Evolutionary conservation across 345 rosid species (phyloP).

Genomic region (Euphorbia peplus): DNA sequence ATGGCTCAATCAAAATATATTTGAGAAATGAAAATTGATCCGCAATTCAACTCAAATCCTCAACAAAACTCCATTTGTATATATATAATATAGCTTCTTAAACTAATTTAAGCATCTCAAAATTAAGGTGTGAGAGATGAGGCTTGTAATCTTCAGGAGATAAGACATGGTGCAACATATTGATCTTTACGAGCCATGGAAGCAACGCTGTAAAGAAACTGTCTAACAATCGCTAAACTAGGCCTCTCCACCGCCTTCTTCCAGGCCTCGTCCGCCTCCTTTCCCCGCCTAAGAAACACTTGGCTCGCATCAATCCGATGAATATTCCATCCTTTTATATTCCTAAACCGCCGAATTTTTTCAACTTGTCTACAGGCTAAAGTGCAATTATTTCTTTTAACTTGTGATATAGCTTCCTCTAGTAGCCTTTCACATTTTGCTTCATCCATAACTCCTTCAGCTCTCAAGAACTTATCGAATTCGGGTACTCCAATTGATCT

Average conservation of each 20-base stretch:
- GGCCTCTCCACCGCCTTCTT: slow-evolving; percentile 55
- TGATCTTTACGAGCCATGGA: slow-evolving; percentile 15
- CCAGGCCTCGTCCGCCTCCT: slow-evolving; percentile 64
- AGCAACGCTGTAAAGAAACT: slow-evolving; percentile 39
- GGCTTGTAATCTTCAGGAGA: slow-evolving; percentile 27
- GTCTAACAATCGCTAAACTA: slow-evolving; percentile 45
- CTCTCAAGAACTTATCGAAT: slow-evolving; percentile 47
- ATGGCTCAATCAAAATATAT: too few species aligned
- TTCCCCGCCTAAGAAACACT: slow-evolving; percentile 39
- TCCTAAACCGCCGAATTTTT: slow-evolving; percentile 54
- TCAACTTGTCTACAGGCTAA: slow-evolving; percentile 58
- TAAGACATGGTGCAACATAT: slow-evolving; percentile 36
- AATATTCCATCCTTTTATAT: slow-evolving; percentile 57
- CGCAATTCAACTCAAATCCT: too few species aligned
- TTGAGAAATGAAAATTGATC: too few species aligned
- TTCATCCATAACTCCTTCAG: slow-evolving; percentile 36
- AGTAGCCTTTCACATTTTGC: slow-evolving; percentile 30
- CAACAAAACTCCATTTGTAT: not conserved
- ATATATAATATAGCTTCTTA: too few species aligned
- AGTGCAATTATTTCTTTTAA: slow-evolving; percentile 50
- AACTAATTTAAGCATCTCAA: too few species aligned
- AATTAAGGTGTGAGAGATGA: too few species aligned
- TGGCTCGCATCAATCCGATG: slow-evolving; percentile 65
- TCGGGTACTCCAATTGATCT: slow-evolving; percentile 78
- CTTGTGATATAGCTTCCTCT: slow-evolving; percentile 43